phyloP scores from a whole-genome alignment of 345 rosid species.

The Ailanthus altissimus region DNA sequence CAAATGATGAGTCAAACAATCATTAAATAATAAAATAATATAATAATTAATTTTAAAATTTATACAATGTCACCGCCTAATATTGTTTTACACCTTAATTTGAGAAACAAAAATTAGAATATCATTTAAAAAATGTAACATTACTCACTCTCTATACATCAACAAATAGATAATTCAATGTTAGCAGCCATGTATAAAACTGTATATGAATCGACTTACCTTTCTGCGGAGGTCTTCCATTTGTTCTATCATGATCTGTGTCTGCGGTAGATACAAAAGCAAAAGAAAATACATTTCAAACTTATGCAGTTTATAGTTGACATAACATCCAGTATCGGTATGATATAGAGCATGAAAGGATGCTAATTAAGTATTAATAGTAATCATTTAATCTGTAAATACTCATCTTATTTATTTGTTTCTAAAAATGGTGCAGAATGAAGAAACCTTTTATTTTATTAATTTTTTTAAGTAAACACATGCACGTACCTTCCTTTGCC shows the following conservation, averaged over 20 bases:
- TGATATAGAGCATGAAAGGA: not conserved
- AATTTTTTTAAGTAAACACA: not conserved
- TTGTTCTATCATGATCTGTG: slow-evolving; percentile 75
- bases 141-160: no score
- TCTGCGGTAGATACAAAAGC: slow-evolving; percentile 36
- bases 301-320: not conserved
- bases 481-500: slow-evolving; percentile 70
- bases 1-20: no score
- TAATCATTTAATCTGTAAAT: no score
- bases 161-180: not conserved
- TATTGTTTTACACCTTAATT: no score
- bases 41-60: no score
- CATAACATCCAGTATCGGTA: not conserved
- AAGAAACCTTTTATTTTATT: not conserved
- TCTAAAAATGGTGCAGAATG: not conserved
- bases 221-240: slow-evolving; percentile 84
- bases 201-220: slow-evolving; percentile 35
- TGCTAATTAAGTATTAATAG: no score
- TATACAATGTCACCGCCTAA: no score
- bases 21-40: no score
- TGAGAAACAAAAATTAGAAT: no score
- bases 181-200: no score
- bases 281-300: not conserved
- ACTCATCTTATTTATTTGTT: no score
- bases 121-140: no score